Percentiles rank a stretch among this genome's conserved stretches.
Conservation (phyloP, 805 yeast genomes). For the Hemisphaericaspora nanyangensis region DNA sequence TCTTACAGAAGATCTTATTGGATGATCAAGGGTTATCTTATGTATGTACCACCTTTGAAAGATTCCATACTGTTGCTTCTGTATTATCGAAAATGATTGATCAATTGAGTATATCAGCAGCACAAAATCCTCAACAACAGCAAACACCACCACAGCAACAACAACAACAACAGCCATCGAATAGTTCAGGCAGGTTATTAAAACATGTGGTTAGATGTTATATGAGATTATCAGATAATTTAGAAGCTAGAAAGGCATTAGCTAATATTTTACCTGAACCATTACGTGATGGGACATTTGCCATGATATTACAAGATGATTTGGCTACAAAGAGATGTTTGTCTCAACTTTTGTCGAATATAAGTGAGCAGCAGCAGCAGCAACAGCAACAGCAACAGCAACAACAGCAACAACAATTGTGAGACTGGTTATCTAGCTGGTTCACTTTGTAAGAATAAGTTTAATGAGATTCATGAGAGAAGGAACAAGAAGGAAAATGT, state of each 20-base stretch:
- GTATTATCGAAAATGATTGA: conserved; percentile 87
- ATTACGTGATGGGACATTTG: conserved; percentile 81
- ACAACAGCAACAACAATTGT: background rate
- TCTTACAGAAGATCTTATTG: conserved; percentile 84
- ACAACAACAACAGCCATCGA: conserved; percentile 21
- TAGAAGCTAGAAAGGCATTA: conserved; percentile 85
- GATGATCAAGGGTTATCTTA: conserved; percentile 90
- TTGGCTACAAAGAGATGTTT: conserved; percentile 83
- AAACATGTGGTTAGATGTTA: conserved; percentile 95
- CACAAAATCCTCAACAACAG: conserved; percentile 22
- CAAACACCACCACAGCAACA: conserved; percentile 52
- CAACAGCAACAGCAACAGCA: background rate
- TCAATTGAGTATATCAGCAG: conserved; percentile 45
- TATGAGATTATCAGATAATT: conserved; percentile 81
- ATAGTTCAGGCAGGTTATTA: conserved; percentile 70
- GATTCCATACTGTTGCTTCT: conserved; percentile 90
- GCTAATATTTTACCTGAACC: conserved; percentile 83
- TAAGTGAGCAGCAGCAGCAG: conserved; percentile 29
- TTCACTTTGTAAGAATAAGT: no score
- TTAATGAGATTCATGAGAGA: background rate
- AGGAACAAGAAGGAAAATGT: background rate
- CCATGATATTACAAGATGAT: conserved; percentile 76
- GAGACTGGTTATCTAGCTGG: no score
- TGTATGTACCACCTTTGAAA: conserved; percentile 91
- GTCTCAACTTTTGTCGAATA: conserved; percentile 71